Base-by-base conservation (phyloP, 2,329 filamentous ascomycete species). In the Exophiala oligosperma region DNA sequence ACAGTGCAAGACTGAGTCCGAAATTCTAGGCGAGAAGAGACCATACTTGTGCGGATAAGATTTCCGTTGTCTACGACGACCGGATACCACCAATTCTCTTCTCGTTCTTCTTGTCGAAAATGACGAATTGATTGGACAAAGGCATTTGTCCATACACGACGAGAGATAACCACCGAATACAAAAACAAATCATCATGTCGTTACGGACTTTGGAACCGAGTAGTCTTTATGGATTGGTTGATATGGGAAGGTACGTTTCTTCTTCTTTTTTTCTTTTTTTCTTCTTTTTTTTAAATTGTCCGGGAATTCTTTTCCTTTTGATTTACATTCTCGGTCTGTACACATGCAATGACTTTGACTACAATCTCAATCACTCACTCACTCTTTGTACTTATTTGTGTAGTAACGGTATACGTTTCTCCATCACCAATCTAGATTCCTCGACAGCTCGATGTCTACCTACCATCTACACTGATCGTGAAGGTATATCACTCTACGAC, bases 391-490 rank as follows among this genome's bases (percentile, higher is more conserved):
- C 14, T 23, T 6, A 11, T 8, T 32, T 35, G 2, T 38, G 46
- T 49, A 74, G 91, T 78, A 97, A 96, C 78, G 92, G 92, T 67
- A 93, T 96, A 68, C 90, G 92, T 55, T 96, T 96, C 79, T 93
- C 91, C 46, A 91, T 96, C 68, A 90, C 91, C 7, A 86, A 91
- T 64, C 81, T 95, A n/a, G 82, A 86, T 3, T 86, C 88, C 23
- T 84, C 85, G 3, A 84, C 79, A 40, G 81, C 89, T 24, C 88
- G 92, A 24, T 84, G 92, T 24, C 81, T 96, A 43, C 86, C 82
- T 17, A 92, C 89, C 26, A 68, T 96, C 56, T 95, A 91, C 74
- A 85, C 89, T 67, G 85, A 91, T 67, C 87, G 92, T 4, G 88
- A 86, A 8, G 83, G 81, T 23, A 94, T 97, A 57, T 96, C 92